phyloP scores from a whole-genome alignment of 2,329 filamentous ascomycete species.

The Colletotrichum musae region DNA sequence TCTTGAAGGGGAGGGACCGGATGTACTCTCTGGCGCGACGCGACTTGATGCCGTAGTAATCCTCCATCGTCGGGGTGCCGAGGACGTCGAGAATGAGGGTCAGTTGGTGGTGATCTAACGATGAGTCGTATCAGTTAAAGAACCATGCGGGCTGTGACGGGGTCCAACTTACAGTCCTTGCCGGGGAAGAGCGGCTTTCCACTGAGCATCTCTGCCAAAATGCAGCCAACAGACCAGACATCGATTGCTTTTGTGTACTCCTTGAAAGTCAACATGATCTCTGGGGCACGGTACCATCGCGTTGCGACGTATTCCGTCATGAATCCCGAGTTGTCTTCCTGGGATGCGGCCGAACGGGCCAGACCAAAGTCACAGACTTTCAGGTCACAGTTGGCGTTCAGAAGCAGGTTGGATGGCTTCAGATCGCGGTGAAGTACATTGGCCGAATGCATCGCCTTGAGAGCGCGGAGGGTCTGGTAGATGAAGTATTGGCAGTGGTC shows the following conservation, averaged over 20 bases:
- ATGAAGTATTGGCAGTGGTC: slow-evolving; percentile 99
- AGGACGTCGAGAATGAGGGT: slow-evolving; percentile 97
- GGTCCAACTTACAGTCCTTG: slow-evolving; percentile 85
- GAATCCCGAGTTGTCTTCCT: slow-evolving; percentile 99
- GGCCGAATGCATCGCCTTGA: slow-evolving; percentile 99
- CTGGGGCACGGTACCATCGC: slow-evolving; percentile 97
- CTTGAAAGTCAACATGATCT: slow-evolving; percentile 99
- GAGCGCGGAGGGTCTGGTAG: slow-evolving; percentile 96
- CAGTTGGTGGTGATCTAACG: slow-evolving; percentile 92
- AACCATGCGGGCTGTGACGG: not conserved
- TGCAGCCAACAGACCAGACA: slow-evolving; percentile 98
- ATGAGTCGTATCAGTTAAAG: slow-evolving; percentile 37
- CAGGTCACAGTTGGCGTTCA: slow-evolving; percentile 98
- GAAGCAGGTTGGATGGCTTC: slow-evolving; percentile 95
- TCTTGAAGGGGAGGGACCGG: slow-evolving; percentile 97
- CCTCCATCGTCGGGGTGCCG: slow-evolving; percentile 98
- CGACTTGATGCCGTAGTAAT: slow-evolving; percentile 99
- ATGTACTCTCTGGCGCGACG: slow-evolving; percentile 98
- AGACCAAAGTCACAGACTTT: slow-evolving; percentile 99
- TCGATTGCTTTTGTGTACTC: slow-evolving; percentile 99
- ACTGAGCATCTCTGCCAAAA: slow-evolving; percentile 98
- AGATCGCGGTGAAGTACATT: slow-evolving; percentile 98
- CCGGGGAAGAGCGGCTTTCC: slow-evolving; percentile 98
- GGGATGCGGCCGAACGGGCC: slow-evolving; percentile 93
- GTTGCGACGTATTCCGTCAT: slow-evolving; percentile 99